Conservation (phyloP, 2,329 filamentous ascomycete species). For the Sclerotinia nivalis region DNA sequence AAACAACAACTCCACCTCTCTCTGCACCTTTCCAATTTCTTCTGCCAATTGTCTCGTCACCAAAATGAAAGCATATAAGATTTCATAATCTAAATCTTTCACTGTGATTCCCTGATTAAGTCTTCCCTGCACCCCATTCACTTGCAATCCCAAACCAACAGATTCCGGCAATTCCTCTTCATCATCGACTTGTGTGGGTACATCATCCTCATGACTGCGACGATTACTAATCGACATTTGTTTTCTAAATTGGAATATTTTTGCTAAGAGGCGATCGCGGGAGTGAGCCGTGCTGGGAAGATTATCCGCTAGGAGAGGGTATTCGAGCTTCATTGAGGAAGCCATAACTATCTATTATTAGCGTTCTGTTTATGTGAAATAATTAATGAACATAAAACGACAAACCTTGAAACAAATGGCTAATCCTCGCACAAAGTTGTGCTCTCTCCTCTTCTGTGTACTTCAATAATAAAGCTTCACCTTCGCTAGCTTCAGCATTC, state of each 20-base stretch:
- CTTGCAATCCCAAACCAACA: conserved; percentile 2
- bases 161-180: neutral
- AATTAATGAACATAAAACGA: neutral
- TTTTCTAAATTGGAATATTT: conserved; percentile 83
- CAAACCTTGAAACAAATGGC: conserved; percentile 68
- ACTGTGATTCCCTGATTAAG: conserved; percentile 41
- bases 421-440: conserved; percentile 83
- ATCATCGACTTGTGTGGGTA: conserved; percentile 18
- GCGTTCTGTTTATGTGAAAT: conserved; percentile 29
- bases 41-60: conserved; percentile 67
- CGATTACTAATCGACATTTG: conserved; percentile 43
- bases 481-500: conserved; percentile 71
- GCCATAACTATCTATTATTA: conserved; percentile 64
- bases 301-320: conserved; percentile 78
- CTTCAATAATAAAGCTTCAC: conserved; percentile 76
- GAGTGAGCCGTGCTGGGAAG: conserved; percentile 80
- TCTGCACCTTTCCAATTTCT: conserved; percentile 61
- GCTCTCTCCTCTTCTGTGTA: conserved; percentile 78
- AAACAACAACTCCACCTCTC: conserved; percentile 63
- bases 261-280: conserved; percentile 79
- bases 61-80: conserved; percentile 86
- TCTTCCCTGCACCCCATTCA: conserved; percentile 22
- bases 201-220: conserved; percentile 3
- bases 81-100: conserved; percentile 80
- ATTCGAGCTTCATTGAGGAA: conserved; percentile 90